phyloP scores from a whole-genome alignment of 2,329 filamentous ascomycete species.

The Sporothrix pseudoabietina region DNA sequence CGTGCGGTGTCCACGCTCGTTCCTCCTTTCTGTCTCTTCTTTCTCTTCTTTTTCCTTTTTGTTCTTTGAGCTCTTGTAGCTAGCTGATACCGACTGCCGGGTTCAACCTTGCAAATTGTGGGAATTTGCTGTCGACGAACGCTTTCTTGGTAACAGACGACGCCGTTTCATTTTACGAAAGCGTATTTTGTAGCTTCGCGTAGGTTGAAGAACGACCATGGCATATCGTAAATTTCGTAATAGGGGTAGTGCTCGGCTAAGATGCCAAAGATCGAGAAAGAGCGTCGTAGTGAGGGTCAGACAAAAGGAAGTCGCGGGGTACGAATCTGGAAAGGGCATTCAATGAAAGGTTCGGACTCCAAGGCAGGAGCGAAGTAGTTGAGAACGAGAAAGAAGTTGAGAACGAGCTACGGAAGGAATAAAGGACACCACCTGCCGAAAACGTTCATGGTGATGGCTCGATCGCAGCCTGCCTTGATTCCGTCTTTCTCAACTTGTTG shows the following conservation, averaged over 20 bases:
- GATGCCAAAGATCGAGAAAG: not conserved
- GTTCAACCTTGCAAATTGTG: conserved; percentile 25
- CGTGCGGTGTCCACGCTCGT: conserved; percentile 6
- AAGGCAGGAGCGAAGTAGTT: not conserved
- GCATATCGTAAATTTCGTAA: conserved; percentile 9
- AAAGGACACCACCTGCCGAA: conserved; percentile 11
- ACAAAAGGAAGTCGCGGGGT: not conserved
- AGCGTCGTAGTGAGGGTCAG: not conserved
- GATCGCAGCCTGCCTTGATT: not conserved
- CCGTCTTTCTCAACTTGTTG: not conserved
- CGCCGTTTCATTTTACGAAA: conserved; percentile 14
- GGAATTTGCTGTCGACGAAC: not conserved
- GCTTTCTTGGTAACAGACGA: conserved; percentile 13
- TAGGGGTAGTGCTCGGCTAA: not conserved
- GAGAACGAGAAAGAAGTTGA: no score
- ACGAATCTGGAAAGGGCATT: not conserved
- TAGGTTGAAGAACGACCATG: not conserved
- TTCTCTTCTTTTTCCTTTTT: conserved; percentile 15
- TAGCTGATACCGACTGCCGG: conserved; percentile 15
- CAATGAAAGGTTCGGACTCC: not conserved
- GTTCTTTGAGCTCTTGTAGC: conserved; percentile 15
- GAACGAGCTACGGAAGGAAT: not conserved
- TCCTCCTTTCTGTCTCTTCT: not conserved
- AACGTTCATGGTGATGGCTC: not conserved
- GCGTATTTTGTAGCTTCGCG: conserved; percentile 1